These are phyloP conservation scores for Physaria fendleri DNA, from an alignment of 345 rosid genomes.

Conservation along the genomic window DNA sequence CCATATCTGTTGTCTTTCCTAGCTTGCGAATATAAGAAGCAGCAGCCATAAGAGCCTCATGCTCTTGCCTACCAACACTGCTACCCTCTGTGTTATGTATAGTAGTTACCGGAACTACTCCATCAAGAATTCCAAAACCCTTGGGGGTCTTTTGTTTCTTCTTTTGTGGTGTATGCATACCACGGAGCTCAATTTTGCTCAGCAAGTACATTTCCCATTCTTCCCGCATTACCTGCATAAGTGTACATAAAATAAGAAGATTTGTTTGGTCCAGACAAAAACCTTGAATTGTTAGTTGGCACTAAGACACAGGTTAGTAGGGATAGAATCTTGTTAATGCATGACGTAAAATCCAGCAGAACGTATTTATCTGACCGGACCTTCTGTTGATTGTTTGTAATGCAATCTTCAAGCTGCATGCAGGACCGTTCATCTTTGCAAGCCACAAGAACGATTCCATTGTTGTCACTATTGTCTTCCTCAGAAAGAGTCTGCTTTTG, in stretches of 20 bases:
- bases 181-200: slow-evolving; percentile 74
- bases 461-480: slow-evolving; percentile 41
- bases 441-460: slow-evolving; percentile 72
- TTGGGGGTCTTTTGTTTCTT: slow-evolving; percentile 71
- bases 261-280: neutral
- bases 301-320: neutral
- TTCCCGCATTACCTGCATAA: slow-evolving; percentile 73
- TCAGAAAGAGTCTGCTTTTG: slow-evolving; percentile 37
- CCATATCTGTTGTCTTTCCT: slow-evolving; percentile 30
- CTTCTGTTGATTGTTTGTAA: slow-evolving; percentile 57
- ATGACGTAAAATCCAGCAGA: neutral
- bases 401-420: slow-evolving; percentile 95
- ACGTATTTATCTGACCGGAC: slow-evolving; percentile 27
- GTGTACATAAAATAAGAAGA: neutral
- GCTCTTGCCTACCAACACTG: slow-evolving; percentile 69
- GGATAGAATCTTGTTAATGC: neutral
- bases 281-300: neutral
- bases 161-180: slow-evolving; percentile 58
- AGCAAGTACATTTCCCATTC: slow-evolving; percentile 90
- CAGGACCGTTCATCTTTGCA: slow-evolving; percentile 94
- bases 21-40: slow-evolving; percentile 60
- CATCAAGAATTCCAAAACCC: slow-evolving; percentile 96
- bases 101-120: slow-evolving; percentile 60
- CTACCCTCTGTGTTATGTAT: slow-evolving; percentile 59
- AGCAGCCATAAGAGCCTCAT: slow-evolving; percentile 66